Evolutionary conservation across 371 early-diverging fungal species (phyloP).

Genomic region (Rhizopus sp.): DNA sequence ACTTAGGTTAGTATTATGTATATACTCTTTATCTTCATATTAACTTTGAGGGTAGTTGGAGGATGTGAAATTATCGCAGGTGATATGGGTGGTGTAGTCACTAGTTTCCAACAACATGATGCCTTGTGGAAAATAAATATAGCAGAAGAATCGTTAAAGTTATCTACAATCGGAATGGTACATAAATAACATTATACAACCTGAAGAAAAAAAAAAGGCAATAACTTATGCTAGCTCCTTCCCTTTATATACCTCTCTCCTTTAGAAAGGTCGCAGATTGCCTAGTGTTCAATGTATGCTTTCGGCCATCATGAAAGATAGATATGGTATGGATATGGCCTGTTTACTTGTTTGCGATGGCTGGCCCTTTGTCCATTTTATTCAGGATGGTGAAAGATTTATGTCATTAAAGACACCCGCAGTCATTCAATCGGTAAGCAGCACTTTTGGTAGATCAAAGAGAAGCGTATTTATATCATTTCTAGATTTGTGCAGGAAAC

Average conservation of each 20-base stretch:
- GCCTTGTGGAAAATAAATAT: conserved; percentile 48
- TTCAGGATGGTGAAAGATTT: conserved; percentile 35
- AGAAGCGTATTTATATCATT: not conserved
- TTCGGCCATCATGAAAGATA: conserved; percentile 37
- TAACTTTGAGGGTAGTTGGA: conserved; percentile 23
- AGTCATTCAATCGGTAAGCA: conserved; percentile 43
- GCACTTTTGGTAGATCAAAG: not conserved
- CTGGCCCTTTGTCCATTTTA: conserved; percentile 44
- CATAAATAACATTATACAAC: not conserved
- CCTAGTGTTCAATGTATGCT: conserved; percentile 41
- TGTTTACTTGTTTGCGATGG: conserved; percentile 49
- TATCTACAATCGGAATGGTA: conserved; percentile 29
- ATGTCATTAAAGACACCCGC: conserved; percentile 33
- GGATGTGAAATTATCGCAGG: conserved; percentile 53
- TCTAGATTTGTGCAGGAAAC: conserved; percentile 46
- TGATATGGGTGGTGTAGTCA: conserved; percentile 42
- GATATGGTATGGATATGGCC: conserved; percentile 32
- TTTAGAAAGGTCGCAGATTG: conserved; percentile 32
- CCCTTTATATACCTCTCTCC: not conserved
- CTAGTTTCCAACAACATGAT: conserved; percentile 48
- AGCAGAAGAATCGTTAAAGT: conserved; percentile 39
- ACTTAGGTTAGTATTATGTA: conserved; percentile 26
- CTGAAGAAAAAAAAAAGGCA: not conserved
- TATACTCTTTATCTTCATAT: not conserved
- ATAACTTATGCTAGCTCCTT: not conserved